Evolutionary conservation across 108 stramenopile genomes (phyloP), one percentile per base, ranked within the genome.

Genomic region (Mayamaea pseudoterrestris): DNA sequence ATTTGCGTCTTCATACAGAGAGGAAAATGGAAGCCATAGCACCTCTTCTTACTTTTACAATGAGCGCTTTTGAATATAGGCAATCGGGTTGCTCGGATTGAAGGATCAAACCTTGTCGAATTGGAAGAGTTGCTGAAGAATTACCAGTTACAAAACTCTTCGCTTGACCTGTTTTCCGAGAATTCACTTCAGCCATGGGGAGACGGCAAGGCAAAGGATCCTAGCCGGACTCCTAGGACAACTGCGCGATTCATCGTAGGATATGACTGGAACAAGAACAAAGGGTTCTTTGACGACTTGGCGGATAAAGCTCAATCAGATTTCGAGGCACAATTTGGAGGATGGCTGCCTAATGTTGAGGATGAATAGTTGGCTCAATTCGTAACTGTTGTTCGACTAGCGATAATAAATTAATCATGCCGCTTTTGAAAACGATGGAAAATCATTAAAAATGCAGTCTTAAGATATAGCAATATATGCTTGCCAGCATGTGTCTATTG

Each of bases 311-410:
- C 60, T 5, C 58, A 69, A 42, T 31, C 67, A 48, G 63, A 59
- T 35, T 82, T 82, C 52, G 75, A 71, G 53, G 63, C 71, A 13
- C 43, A 32, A 1, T 82, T 56, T 62, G 80, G 56, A 21, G 73
- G 77, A 55, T 82, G 80, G 80, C 26, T 71, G 30, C 80, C 80
- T 0, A 63, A 74, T 25, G 65, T 62, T 23, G 75, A 81, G 12
- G 71, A 76, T 41, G 63, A 65, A 32, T 50, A 44, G 8, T 8
- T 6, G 8, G 37, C n/a, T n/a, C n/a, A n/a, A n/a, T n/a, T n/a
- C n/a, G n/a, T n/a, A n/a, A n/a, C n/a, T n/a, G n/a, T n/a, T n/a
- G n/a, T n/a, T n/a, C n/a, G n/a, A n/a, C n/a, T n/a, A n/a, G n/a
- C n/a, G n/a, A n/a, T n/a, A n/a, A n/a, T n/a, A n/a, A n/a, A n/a